phyloP scores from a whole-genome alignment of 2,329 filamentous ascomycete species.

The Thyridium curvatum region DNA sequence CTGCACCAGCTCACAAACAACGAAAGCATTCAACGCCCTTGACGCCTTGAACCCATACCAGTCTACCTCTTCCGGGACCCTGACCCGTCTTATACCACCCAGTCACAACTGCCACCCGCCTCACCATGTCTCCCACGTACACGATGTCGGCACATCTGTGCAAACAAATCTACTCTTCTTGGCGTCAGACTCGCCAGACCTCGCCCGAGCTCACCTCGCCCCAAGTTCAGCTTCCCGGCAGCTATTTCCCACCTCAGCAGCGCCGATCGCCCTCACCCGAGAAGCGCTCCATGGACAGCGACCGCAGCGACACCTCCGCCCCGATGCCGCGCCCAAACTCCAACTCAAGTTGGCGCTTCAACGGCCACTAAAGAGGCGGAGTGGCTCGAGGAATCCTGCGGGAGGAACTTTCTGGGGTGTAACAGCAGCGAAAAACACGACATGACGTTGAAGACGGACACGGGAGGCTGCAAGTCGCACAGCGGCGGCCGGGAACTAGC shows the following conservation, averaged over 20 bases:
- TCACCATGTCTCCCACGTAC: constrained; percentile 50
- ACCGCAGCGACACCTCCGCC: constrained; percentile 24
- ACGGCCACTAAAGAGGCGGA: constrained; percentile 2
- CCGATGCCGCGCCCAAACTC: constrained; percentile 22
- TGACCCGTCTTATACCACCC: neutral
- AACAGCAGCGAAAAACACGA: too few relatives aligned
- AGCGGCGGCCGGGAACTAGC: too few relatives aligned
- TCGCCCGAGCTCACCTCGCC: constrained; percentile 23
- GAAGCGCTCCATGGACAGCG: constrained; percentile 42
- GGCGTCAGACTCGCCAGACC: constrained; percentile 42
- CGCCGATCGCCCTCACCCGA: constrained; percentile 28
- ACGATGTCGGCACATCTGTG: constrained; percentile 56
- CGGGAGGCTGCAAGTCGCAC: too few relatives aligned
- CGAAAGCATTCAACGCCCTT: neutral
- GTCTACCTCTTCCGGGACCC: neutral
- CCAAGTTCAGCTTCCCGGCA: neutral
- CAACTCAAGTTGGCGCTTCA: constrained; percentile 21
- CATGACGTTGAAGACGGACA: too few relatives aligned
- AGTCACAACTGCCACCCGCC: neutral
- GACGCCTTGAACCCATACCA: neutral
- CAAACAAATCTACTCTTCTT: constrained; percentile 55
- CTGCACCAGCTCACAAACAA: too few relatives aligned
- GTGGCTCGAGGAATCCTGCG: too few relatives aligned
- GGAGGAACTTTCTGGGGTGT: too few relatives aligned
- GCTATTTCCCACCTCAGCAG: constrained; percentile 3